These are phyloP conservation scores for Arxiozyma telluris DNA, from an alignment of 1,139 yeast genomes.

Conservation along the genomic window DNA sequence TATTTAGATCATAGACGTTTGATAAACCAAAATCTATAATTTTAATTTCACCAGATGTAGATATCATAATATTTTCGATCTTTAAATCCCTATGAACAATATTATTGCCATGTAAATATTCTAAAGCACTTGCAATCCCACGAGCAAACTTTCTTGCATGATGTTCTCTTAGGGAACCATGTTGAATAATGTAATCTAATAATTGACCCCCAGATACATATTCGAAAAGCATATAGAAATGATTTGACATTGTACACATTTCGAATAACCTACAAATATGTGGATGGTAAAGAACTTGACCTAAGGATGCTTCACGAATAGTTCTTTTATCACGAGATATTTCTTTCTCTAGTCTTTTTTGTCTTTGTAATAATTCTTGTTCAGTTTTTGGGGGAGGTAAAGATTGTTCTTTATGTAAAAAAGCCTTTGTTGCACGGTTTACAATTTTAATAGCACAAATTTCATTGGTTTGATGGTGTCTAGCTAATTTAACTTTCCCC, in stretches of 20 bases:
- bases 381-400: constrained; percentile 55
- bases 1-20: constrained; percentile 66
- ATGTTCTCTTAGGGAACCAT: constrained; percentile 87
- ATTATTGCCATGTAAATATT: constrained; percentile 86
- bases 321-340: constrained; percentile 88
- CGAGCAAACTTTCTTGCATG: constrained; percentile 94
- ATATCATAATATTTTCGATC: constrained; percentile 92
- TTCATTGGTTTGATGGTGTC: constrained; percentile 72
- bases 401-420: constrained; percentile 67
- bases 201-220: constrained; percentile 97
- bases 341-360: constrained; percentile 75
- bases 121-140: constrained; percentile 91
- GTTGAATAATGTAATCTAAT: constrained; percentile 94
- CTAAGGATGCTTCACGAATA: constrained; percentile 89
- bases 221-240: constrained; percentile 93
- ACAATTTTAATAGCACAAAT: constrained; percentile 81
- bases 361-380: constrained; percentile 51
- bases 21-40: constrained; percentile 95
- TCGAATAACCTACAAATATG: constrained; percentile 87
- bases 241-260: constrained; percentile 93
- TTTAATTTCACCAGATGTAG: constrained; percentile 87
- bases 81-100: constrained; percentile 95
- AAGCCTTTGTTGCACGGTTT: constrained; percentile 68
- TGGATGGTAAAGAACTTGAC: constrained; percentile 83
- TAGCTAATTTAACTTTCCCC: constrained; percentile 97